Evolutionary conservation across 1,139 yeast species (phyloP), one percentile per base, ranked within the genome.

Genomic region (Candida buenavistaensis): DNA sequence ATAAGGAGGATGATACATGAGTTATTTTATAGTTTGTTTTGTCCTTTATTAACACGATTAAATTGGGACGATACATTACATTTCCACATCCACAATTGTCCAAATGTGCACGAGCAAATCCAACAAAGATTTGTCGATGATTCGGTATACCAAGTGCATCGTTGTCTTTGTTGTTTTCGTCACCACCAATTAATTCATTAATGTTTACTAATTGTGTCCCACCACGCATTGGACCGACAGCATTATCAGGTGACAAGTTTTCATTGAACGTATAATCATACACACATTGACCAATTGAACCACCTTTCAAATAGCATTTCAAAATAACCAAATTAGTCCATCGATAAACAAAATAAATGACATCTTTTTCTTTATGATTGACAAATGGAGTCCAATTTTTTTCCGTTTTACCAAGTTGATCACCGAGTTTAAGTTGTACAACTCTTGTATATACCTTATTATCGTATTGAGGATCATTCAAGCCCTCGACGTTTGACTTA

Each of bases 71-170:
- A 46, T 74, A 72, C 51, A 67, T 59, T 25, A 55, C 59, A n/a
- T 48, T 50, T 13, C 76, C 73, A 51, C 80, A 74, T 1, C 77
- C 76, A 54, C 79, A 73, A 2, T 53, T 44, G 23, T 57, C 56
- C 10, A 73, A 46, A 45, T 72, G 76, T 3, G 75, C 64, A 37
- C 77, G 59, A 1, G 75, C 73, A 43, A 74, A 68, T 0, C 77
- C 76, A 12, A 74, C 50, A 78, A 78, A 75, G 41, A 72, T 59
- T 41, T 73, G 73, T 31, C 66, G 54, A 12, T 59, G 58, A 3
- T 57, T 50, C 6, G 60, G 28, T 2, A 51, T 38, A n/a, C n/a
- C n/a, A n/a, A n/a, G n/a, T n/a, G n/a, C n/a, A n/a, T n/a, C n/a
- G n/a, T n/a, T n/a, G n/a, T n/a, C n/a, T n/a, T n/a, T n/a, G n/a